Evolutionary conservation across 2,329 filamentous ascomycete species (phyloP).

Genomic region (Penicillium hesseltinei): DNA sequence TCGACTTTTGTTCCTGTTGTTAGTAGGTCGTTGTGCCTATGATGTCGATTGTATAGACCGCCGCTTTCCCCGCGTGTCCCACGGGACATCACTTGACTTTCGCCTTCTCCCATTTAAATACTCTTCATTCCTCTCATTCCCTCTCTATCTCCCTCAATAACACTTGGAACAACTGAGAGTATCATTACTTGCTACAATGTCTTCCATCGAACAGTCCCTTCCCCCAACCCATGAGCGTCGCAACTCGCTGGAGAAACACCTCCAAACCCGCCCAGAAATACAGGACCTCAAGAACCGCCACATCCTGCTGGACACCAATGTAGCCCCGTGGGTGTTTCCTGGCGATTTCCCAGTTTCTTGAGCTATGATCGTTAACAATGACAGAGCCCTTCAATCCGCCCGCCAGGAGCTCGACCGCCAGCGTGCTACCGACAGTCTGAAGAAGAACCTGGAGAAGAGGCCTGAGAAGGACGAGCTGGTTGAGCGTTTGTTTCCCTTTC

Average conservation of each 20-base stretch:
- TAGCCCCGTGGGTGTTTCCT: constrained; percentile 57
- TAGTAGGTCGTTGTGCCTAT: background rate
- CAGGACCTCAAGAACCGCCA: constrained; percentile 67
- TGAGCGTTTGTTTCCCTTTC: constrained; percentile 60
- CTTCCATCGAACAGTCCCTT: constrained; percentile 53
- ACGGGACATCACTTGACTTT: constrained; percentile 21
- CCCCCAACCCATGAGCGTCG: constrained; percentile 58
- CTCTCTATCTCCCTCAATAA: background rate
- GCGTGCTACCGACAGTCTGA: constrained; percentile 60
- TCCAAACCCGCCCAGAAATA: constrained; percentile 65
- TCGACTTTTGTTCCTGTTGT: no score
- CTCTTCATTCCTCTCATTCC: background rate
- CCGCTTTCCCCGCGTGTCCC: constrained; percentile 21
- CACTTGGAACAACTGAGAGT: background rate
- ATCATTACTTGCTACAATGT: constrained; percentile 16
- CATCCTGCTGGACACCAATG: constrained; percentile 65
- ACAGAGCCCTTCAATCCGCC: constrained; percentile 61
- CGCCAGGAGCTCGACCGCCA: constrained; percentile 65
- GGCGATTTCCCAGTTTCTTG: background rate
- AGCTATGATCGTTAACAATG: background rate
- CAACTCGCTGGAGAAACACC: constrained; percentile 70
- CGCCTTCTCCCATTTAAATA: background rate
- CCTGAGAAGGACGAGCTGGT: constrained; percentile 73
- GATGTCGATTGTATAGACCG: constrained; percentile 4
- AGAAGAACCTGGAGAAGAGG: constrained; percentile 62